Percentiles rank a stretch among this genome's conserved stretches.
These are phyloP conservation scores for Geranium brycei DNA, from an alignment of 345 rosid species.

Conservation along the genomic window DNA sequence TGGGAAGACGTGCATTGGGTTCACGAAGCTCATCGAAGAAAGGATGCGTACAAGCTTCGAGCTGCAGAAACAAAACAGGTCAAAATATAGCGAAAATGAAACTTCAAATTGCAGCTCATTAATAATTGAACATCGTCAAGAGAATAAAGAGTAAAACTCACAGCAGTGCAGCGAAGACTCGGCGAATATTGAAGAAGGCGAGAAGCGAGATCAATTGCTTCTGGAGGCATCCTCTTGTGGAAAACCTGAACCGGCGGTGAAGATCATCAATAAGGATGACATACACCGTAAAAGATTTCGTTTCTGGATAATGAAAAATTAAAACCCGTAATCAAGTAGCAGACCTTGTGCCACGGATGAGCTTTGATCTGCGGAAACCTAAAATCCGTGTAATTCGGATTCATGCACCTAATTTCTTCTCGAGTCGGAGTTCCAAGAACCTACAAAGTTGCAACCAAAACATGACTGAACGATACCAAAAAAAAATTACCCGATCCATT, in stretches of 20 bases:
- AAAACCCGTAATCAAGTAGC: background rate
- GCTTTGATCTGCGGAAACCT: slow-evolving; percentile 70
- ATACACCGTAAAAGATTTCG: background rate
- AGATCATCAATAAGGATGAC: slow-evolving; percentile 3
- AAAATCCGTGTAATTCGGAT: slow-evolving; percentile 73
- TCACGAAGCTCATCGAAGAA: slow-evolving; percentile 76
- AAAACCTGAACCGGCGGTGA: slow-evolving; percentile 35
- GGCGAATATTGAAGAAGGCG: slow-evolving; percentile 80
- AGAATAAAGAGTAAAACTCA: slow-evolving; percentile 21
- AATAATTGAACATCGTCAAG: background rate
- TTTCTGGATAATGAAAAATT: no score
- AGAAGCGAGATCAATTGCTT: slow-evolving; percentile 79
- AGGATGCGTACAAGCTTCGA: slow-evolving; percentile 64
- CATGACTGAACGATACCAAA: slow-evolving; percentile 9
- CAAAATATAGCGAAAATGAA: background rate
- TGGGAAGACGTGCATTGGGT: slow-evolving; percentile 58
- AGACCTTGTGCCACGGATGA: slow-evolving; percentile 88
- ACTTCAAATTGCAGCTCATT: background rate
- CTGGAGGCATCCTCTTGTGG: slow-evolving; percentile 78
- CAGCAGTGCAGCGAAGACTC: slow-evolving; percentile 66
- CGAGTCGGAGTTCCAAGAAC: slow-evolving; percentile 87
- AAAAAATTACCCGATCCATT: background rate
- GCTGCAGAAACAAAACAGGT: slow-evolving; percentile 20
- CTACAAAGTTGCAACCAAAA: slow-evolving; percentile 22
- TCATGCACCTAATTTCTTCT: slow-evolving; percentile 85